Conservation (phyloP, 148 eudicot species). For the Beta vulgaris region DNA sequence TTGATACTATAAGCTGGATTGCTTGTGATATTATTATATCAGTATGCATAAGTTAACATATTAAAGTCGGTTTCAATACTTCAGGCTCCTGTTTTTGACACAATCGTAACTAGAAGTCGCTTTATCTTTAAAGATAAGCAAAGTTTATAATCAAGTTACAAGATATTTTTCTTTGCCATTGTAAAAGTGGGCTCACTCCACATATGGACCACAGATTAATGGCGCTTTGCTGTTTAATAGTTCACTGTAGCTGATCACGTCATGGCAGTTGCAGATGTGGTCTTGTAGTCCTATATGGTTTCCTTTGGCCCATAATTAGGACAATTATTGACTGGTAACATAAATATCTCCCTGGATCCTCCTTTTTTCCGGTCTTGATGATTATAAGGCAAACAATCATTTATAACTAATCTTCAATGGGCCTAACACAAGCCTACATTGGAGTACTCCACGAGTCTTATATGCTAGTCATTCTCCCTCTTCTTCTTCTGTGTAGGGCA, state of each 20-base stretch:
- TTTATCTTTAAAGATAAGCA: neutral
- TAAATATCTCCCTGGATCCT: neutral
- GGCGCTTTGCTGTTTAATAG: neutral
- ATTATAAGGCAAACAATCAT: too few relatives aligned
- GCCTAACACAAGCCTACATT: too few relatives aligned
- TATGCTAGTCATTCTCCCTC: too few relatives aligned
- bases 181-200: neutral
- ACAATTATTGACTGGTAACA: neutral
- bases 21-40: neutral
- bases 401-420: too few relatives aligned
- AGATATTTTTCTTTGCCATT: neutral
- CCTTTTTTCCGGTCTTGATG: too few relatives aligned
- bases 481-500: too few relatives aligned
- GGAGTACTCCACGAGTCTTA: too few relatives aligned
- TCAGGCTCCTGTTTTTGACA: neutral
- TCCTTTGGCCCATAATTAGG: neutral
- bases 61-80: neutral
- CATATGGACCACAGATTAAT: slow-evolving; percentile 7
- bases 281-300: neutral
- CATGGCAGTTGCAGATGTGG: neutral
- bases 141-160: neutral
- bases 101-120: neutral
- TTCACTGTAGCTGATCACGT: neutral
- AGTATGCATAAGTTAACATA: neutral
- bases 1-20: neutral